Conservation (phyloP, 202 grass and related monocot species). For the Setaria viridis region DNA sequence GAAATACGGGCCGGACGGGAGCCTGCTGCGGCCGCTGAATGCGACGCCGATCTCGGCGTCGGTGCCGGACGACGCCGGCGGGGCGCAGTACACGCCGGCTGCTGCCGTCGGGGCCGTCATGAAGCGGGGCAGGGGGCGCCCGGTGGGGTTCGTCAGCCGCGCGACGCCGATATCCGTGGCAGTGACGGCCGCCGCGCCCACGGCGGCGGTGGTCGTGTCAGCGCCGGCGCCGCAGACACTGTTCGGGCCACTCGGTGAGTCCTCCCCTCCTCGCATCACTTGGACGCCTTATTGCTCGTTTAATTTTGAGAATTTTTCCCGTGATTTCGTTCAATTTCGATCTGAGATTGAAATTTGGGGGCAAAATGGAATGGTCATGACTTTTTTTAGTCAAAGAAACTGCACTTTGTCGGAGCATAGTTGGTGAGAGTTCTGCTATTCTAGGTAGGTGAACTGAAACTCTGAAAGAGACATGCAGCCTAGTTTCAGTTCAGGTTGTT, state of each 20-base stretch:
- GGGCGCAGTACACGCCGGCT: constrained; percentile 67
- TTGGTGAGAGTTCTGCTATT: constrained; percentile 12
- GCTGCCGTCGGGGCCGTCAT: constrained; percentile 74
- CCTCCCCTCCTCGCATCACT: not conserved
- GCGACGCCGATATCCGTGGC: constrained; percentile 50
- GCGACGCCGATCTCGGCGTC: constrained; percentile 84
- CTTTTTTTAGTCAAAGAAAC: constrained; percentile 22
- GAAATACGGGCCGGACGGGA: constrained; percentile 76
- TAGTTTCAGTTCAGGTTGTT: constrained; percentile 16
- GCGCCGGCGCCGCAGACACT: constrained; percentile 28
- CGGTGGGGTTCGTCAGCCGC: constrained; percentile 75
- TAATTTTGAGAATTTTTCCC: constrained; percentile 1
- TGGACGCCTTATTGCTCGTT: not conserved
- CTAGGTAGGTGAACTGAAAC: constrained; percentile 55
- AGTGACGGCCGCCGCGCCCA: constrained; percentile 54
- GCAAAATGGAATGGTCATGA: not conserved
- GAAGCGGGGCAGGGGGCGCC: constrained; percentile 62
- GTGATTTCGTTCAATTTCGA: constrained; percentile 27
- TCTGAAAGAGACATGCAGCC: constrained; percentile 46
- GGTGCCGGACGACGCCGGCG: constrained; percentile 58
- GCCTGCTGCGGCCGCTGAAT: constrained; percentile 67
- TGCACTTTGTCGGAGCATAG: constrained; percentile 33
- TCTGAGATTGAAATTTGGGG: constrained; percentile 38
- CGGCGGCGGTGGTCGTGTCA: constrained; percentile 50
- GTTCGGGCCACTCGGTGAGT: constrained; percentile 45